phyloP scores from a whole-genome alignment of 768 basidiomycete genomes.

The Tulasnella sp. region DNA sequence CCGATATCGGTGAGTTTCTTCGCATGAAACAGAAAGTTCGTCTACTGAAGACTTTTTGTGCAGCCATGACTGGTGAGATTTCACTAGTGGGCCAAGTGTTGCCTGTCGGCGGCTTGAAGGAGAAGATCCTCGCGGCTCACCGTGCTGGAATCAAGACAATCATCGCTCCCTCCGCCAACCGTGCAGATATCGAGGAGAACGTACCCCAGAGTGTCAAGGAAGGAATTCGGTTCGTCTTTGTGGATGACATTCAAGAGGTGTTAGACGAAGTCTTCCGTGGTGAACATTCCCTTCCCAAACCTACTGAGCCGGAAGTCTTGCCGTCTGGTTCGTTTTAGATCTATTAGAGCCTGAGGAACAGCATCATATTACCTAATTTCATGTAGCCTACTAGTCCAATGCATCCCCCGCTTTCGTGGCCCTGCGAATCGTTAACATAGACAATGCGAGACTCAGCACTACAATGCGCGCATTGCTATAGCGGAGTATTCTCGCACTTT shows the following conservation, averaged over 20 bases:
- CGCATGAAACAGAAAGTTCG: background rate
- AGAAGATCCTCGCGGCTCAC: conserved; percentile 94
- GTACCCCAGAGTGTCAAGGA: conserved; percentile 93
- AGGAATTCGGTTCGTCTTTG: conserved; percentile 91
- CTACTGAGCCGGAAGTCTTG: background rate
- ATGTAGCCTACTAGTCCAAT: conserved; percentile 4
- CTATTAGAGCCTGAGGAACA: background rate
- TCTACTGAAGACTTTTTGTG: background rate
- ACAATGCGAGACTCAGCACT: no score
- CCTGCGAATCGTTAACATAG: background rate
- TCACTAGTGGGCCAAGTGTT: conserved; percentile 93
- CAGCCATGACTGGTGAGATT: conserved; percentile 98
- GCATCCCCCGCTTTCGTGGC: background rate
- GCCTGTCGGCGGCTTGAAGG: conserved; percentile 92
- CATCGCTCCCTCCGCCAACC: conserved; percentile 77
- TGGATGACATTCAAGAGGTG: conserved; percentile 87
- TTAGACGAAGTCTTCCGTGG: conserved; percentile 77
- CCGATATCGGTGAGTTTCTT: conserved; percentile 68
- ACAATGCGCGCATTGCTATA: background rate
- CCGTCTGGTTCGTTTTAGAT: conserved; percentile 12
- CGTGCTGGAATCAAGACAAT: conserved; percentile 93
- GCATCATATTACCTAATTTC: conserved; percentile 1
- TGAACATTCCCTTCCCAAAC: conserved; percentile 27
- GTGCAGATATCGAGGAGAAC: conserved; percentile 94
- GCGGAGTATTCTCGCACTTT: background rate